phyloP scores from a whole-genome alignment of 2,329 filamentous ascomycete genomes.

The Tolypocladium endophyticum region DNA sequence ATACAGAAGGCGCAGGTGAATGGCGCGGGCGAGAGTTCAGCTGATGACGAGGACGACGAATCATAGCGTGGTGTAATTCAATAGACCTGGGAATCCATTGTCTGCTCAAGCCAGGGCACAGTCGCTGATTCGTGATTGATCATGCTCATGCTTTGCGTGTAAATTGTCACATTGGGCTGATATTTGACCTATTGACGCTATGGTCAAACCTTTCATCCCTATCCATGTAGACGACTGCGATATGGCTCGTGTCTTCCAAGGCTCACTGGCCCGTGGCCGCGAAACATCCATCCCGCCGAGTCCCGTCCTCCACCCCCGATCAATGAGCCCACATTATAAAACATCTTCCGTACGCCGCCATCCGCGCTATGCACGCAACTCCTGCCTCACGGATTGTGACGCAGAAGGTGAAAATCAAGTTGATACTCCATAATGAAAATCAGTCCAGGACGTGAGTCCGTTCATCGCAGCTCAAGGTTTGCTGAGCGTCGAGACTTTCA shows the following conservation, averaged over 20 bases:
- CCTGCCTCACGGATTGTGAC: background rate
- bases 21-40: constrained; percentile 7
- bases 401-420: background rate
- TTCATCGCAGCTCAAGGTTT: background rate
- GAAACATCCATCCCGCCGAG: background rate
- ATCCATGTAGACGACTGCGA: background rate
- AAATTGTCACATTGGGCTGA: background rate
- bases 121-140: background rate
- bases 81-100: background rate
- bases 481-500: background rate
- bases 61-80: constrained; percentile 5
- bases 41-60: constrained; percentile 11
- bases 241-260: background rate
- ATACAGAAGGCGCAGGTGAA: constrained; percentile 15
- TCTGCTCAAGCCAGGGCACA: background rate
- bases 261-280: background rate
- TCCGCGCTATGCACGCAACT: background rate
- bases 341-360: background rate
- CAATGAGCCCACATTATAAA: background rate
- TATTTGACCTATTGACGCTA: background rate
- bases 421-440: background rate
- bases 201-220: no score
- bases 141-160: background rate
- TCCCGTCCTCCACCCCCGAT: background rate
- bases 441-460: background rate